These are phyloP conservation scores for Melastoma malabathricum DNA, from an alignment of 345 rosid species.

Conservation along the genomic window DNA sequence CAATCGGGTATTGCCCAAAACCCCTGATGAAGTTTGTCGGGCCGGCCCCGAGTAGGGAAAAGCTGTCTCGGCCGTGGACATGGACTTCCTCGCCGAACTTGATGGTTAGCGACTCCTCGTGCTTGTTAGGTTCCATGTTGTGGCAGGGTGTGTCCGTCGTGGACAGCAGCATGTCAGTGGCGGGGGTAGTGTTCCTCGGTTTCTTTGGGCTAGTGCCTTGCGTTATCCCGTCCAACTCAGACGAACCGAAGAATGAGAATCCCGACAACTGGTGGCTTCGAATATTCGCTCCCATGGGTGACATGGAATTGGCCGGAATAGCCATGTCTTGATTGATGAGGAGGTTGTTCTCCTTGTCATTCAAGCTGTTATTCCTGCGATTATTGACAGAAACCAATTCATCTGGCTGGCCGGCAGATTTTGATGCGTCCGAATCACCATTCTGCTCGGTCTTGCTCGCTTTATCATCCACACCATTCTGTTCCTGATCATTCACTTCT, in stretches of 20 bases:
- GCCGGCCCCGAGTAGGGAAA: constrained; percentile 55
- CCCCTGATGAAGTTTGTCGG: constrained; percentile 58
- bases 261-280: constrained; percentile 33
- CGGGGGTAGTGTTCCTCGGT: constrained; percentile 20
- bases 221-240: constrained; percentile 63
- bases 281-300: constrained; percentile 26
- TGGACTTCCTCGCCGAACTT: constrained; percentile 52
- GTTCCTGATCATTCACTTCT: constrained; percentile 72
- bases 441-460: constrained; percentile 45
- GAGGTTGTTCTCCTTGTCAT: constrained; percentile 16
- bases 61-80: constrained; percentile 56
- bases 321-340: constrained; percentile 24
- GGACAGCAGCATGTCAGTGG: constrained; percentile 34
- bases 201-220: constrained; percentile 68
- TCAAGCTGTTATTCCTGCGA: constrained; percentile 19
- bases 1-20: constrained; percentile 86
- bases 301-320: constrained; percentile 30
- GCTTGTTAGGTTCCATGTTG: constrained; percentile 31
- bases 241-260: constrained; percentile 39
- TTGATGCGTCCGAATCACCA: constrained; percentile 40
- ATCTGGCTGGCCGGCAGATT: constrained; percentile 35
- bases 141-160: constrained; percentile 24
- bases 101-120: constrained; percentile 27
- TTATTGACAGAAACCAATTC: constrained; percentile 23
- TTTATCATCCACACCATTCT: constrained; percentile 50